Base-by-base conservation (phyloP, 2,329 filamentous ascomycete species). In the Exutisphaerella laricina region DNA sequence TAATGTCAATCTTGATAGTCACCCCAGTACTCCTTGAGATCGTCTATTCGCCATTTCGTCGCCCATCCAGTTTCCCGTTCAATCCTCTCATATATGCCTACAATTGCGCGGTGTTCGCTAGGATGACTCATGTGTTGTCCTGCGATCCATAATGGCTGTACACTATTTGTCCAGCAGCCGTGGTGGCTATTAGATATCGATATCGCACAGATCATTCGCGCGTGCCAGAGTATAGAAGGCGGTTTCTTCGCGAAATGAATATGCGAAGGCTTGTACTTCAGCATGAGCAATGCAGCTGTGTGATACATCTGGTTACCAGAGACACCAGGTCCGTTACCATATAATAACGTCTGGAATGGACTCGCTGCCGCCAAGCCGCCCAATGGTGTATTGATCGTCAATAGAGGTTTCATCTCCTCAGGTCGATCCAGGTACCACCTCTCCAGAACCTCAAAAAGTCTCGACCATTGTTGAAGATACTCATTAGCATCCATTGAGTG, bases 241-340 rank as follows among this genome's bases (percentile, higher is more conserved):
- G 63, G 57, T 38, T 62, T 60, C 45, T 56, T 36, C 13, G 48
- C 43, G 20, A 60, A 51, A 10, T 53, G 53, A 1, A 58, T 36
- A 16, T 54, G 54, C 4, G 50, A 53, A 13, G 75, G 75, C 45
- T 70, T 71, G 51, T 71, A 67, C 43, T 71, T 71, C 13, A 79
- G 65, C 42, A 79, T 58, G 0, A 77, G 55, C 5, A 77, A 56
- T 63, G 74, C 74, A 2, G 74, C 72, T 1, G 74, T 74, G 49
- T 79, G 76, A 51, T 77, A 78, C 2, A 78, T 61, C 50, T 78
- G 74, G 46, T 77, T 79, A 2, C 66, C 66, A 2, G 70, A 64
- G 3, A 66, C 56, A 0, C 66, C 69, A 0, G 69, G 64, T 1
- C 66, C 67, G 34, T 67, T 70, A 4, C 68, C 68, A 50, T 72